These are phyloP conservation scores for Trebouxia sp. DNA, from an alignment of 139 green algal genomes.

Conservation along the genomic window DNA sequence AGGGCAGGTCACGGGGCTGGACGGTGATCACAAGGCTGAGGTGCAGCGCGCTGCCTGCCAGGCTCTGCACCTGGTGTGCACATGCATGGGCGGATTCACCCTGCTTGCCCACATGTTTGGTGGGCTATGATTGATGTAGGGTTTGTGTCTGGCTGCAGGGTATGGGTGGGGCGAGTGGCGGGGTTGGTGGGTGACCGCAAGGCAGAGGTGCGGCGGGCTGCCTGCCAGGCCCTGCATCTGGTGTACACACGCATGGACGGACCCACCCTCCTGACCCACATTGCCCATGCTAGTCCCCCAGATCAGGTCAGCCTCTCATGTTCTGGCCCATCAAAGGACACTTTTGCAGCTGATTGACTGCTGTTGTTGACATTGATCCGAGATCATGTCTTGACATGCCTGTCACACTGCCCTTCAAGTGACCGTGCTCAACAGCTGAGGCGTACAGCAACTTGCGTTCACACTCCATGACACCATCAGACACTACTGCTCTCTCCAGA, in stretches of 20 bases:
- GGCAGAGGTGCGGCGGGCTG: constrained; percentile 54
- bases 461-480: too few species aligned
- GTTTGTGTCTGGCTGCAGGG: constrained; percentile 24
- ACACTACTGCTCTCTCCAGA: too few species aligned
- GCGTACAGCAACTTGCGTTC: too few species aligned
- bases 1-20: constrained; percentile 35
- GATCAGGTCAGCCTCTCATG: background rate
- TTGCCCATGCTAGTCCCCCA: constrained; percentile 5
- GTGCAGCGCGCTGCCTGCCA: constrained; percentile 46
- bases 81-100: constrained; percentile 3
- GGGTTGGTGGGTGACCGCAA: constrained; percentile 55
- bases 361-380: too few species aligned
- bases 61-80: constrained; percentile 38
- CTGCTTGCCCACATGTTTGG: constrained; percentile 27
- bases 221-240: constrained; percentile 36
- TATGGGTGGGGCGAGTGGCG: constrained; percentile 47
- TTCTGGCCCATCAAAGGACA: background rate
- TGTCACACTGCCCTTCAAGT: too few species aligned
- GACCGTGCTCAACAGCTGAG: too few species aligned
- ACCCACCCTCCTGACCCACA: constrained; percentile 23
- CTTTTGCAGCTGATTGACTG: background rate
- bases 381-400: too few species aligned
- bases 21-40: constrained; percentile 54
- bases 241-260: constrained; percentile 44
- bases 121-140: background rate